Percentiles rank a stretch among this genome's conserved stretches.
Conservation (phyloP, 1,284 basidiomycete species). For the Ganoderma lucidum region DNA sequence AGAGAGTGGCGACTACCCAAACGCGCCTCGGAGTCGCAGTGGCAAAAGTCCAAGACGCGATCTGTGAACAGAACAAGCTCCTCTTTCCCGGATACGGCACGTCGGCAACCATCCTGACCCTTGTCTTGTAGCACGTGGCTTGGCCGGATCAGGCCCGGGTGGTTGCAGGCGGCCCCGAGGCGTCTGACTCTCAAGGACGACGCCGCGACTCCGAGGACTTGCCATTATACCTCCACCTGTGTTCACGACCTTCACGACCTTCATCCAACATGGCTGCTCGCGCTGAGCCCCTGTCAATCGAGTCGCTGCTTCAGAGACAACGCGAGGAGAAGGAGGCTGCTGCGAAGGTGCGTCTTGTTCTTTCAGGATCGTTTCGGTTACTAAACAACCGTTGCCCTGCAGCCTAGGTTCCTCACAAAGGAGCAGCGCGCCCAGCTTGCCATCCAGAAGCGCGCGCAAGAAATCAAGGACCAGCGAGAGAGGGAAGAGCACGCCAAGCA, state of each 20-base stretch:
- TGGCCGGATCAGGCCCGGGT: background rate
- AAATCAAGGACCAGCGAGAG: constrained; percentile 75
- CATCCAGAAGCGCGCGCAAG: constrained; percentile 84
- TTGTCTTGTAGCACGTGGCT: constrained; percentile 24
- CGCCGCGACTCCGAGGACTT: background rate
- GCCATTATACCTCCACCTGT: constrained; percentile 11
- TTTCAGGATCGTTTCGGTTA: background rate
- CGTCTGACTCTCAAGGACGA: background rate
- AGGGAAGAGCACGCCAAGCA: constrained; percentile 62
- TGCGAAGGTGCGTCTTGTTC: constrained; percentile 68
- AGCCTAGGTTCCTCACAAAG: constrained; percentile 92
- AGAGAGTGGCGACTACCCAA: background rate
- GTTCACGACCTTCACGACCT: background rate
- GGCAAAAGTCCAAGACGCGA: constrained; percentile 24
- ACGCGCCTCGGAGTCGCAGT: constrained; percentile 22
- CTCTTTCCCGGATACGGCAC: constrained; percentile 22
- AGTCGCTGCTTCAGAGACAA: constrained; percentile 87
- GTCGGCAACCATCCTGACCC: background rate
- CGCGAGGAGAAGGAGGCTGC: constrained; percentile 88
- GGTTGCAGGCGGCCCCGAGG: background rate
- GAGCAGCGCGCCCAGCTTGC: constrained; percentile 90
- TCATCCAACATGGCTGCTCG: constrained; percentile 43
- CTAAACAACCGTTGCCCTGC: constrained; percentile 12
- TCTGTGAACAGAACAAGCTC: constrained; percentile 24
- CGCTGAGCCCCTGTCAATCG: constrained; percentile 81